A percentile compares a stretch with the other conserved stretches of the same genome.
These are phyloP conservation scores for Colletotrichum tropicicola DNA, from an alignment of 2,329 filamentous ascomycete species.

Conservation along the genomic window DNA sequence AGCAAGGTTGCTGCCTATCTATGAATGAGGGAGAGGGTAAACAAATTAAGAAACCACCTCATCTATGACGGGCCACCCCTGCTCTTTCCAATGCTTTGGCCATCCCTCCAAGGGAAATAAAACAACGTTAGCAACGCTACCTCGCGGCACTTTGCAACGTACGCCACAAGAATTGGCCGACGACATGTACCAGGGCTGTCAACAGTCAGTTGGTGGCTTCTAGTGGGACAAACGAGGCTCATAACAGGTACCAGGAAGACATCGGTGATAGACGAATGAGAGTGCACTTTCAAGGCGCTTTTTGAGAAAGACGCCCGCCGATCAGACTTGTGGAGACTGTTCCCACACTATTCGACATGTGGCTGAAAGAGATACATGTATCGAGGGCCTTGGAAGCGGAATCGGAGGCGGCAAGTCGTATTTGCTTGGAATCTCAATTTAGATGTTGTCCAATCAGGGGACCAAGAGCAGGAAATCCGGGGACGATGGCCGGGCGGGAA, in stretches of 20 bases:
- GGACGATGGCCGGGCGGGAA: not conserved
- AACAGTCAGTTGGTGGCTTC: not conserved
- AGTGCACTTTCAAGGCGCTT: not conserved
- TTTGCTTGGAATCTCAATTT: not conserved
- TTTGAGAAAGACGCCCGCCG: too few relatives aligned
- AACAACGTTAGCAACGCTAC: not conserved
- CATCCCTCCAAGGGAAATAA: not conserved
- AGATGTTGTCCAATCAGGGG: not conserved
- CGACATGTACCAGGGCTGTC: not conserved
- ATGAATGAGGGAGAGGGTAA: not conserved
- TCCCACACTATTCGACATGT: not conserved
- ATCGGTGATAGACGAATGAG: not conserved
- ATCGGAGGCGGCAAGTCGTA: not conserved
- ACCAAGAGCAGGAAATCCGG: not conserved
- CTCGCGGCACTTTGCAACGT: not conserved
- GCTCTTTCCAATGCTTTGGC: not conserved
- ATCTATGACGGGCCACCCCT: not conserved
- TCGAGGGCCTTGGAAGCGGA: not conserved
- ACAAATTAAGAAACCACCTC: not conserved
- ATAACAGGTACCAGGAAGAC: not conserved
- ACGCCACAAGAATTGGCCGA: not conserved
- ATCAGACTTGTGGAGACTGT: too few relatives aligned
- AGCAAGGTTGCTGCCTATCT: not conserved
- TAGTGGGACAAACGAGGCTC: not conserved
- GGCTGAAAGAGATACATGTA: not conserved